Base-by-base conservation (phyloP, 164 flowering plant species). In the Sextonia rubra region DNA sequence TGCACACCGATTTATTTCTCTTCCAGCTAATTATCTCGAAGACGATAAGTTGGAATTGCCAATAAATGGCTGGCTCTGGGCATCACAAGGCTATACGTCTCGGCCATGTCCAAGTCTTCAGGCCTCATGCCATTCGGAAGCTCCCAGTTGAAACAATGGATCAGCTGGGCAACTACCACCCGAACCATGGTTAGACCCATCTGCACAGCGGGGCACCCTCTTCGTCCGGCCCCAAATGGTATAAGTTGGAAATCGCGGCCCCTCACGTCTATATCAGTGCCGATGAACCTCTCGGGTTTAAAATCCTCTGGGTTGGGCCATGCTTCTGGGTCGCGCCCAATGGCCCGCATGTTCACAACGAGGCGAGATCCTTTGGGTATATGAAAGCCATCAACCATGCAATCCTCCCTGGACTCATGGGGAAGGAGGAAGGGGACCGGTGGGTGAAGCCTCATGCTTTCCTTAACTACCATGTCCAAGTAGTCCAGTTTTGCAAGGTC, bases 391-490 rank as follows among this genome's bases (percentile, higher is more conserved):
- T 75, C 52, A n/a, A 80, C 61, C 4, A 32, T 74, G 23, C 25
- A 30, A 25, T 74, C 81, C 37, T 80, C 78, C 26, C 25, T 62
- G 60, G 80, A 68, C 64, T 82, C 72, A 12, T 20, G 80, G 1
- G 84, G 81, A 25, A 80, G 2, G 4, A 82, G 76, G 3, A 82
- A 37, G 27, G 84, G 81, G 0, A 24, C 76, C 0, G 65, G 76
- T 12, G 82, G 84, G 48, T 82, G 81, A 5, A 80, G 64, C 66
- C 83, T 68, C 60, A 80, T n/a, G 70, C 22, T 44, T 60, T 80
- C 83, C 64, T 77, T 80, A 52, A 80, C 65, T 24, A 80, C 78
- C 80, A 77, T 76, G 37, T 74, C 75, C 60, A 77, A 72, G 73
- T 80, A 80, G 4, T 32, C 27, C 9, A 80, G 18, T 18, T 69